phyloP scores from a whole-genome alignment of 805 yeast species.

The Komagataella pseudopastoris region DNA sequence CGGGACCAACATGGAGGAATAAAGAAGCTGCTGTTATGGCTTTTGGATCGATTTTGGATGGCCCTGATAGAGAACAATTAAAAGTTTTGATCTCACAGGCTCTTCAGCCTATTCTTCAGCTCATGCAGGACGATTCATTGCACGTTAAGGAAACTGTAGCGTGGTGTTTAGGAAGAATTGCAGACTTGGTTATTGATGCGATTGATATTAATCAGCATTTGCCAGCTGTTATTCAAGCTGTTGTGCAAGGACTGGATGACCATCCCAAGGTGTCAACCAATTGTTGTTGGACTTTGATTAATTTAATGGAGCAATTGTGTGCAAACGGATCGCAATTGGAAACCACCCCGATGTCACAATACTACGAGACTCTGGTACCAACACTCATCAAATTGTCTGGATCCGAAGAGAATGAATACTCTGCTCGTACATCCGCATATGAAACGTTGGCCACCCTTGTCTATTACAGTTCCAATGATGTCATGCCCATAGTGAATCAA shows the following conservation, averaged over 20 bases:
- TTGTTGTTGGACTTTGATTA: constrained; percentile 95
- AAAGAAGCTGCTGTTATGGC: constrained; percentile 99
- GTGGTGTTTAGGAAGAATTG: constrained; percentile 96
- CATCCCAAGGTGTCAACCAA: constrained; percentile 92
- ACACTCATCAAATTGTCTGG: constrained; percentile 56
- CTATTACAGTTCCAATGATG: constrained; percentile 56
- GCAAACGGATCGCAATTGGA: constrained; percentile 33
- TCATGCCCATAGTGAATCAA: constrained; percentile 51
- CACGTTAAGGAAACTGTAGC: constrained; percentile 96
- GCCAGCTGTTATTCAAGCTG: constrained; percentile 60
- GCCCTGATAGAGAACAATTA: constrained; percentile 70
- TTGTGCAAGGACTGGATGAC: constrained; percentile 72
- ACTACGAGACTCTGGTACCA: constrained; percentile 57
- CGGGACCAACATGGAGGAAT: constrained; percentile 56
- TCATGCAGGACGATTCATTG: constrained; percentile 62
- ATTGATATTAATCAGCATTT: constrained; percentile 53
- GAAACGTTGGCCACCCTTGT: constrained; percentile 84
- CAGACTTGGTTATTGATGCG: constrained; percentile 72
- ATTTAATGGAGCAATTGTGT: constrained; percentile 73
- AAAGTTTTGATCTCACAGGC: constrained; percentile 68
- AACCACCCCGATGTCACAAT: constrained; percentile 60
- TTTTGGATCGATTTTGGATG: constrained; percentile 91
- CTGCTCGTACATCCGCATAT: constrained; percentile 91
- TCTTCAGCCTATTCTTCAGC: constrained; percentile 56
- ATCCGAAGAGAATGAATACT: constrained; percentile 69